phyloP scores from a whole-genome alignment of 129 eudicot species.

The Scalesia atractyloides region DNA sequence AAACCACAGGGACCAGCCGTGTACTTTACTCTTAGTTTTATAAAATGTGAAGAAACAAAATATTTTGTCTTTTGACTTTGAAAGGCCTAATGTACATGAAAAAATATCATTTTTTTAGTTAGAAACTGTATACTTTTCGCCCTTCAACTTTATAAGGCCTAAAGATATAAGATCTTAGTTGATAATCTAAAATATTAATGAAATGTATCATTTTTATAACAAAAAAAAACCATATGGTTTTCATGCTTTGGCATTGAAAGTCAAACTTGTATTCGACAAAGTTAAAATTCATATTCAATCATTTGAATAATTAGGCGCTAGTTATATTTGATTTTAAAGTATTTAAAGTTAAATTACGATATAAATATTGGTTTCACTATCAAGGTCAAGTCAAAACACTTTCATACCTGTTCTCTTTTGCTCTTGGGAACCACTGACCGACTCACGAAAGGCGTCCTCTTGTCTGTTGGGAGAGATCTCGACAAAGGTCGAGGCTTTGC shows the following conservation, averaged over 20 bases:
- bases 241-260: not conserved
- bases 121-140: not conserved
- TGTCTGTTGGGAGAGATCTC: constrained; percentile 45
- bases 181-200: not conserved
- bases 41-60: not conserved
- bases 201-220: not conserved
- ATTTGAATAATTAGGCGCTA: not conserved
- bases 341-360: not conserved
- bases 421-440: constrained; percentile 54
- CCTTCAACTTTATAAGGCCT: not conserved
- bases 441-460: constrained; percentile 51
- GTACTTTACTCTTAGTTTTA: no score
- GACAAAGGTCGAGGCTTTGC: constrained; percentile 50
- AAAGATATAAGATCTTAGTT: not conserved
- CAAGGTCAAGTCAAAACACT: not conserved
- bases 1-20: no score
- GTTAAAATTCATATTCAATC: not conserved
- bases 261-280: not conserved
- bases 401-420: constrained; percentile 72
- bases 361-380: not conserved
- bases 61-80: not conserved
- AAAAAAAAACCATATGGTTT: not conserved
- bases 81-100: not conserved
- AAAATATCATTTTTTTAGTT: not conserved
- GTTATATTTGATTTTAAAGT: not conserved